These are phyloP conservation scores for Pleurotus eryngii DNA, from an alignment of 768 basidiomycete species.

Conservation along the genomic window DNA sequence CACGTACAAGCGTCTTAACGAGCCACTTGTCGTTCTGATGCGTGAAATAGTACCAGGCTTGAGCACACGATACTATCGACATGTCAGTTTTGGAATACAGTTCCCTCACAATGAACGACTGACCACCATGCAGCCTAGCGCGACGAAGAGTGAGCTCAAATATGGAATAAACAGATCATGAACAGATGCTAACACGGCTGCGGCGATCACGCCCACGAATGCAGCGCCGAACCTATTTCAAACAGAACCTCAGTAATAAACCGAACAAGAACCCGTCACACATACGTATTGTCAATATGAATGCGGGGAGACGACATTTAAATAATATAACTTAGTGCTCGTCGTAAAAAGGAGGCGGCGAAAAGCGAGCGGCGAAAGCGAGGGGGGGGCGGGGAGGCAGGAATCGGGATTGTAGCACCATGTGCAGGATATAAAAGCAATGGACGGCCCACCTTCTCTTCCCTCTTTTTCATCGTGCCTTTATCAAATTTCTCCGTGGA, in stretches of 20 bases:
- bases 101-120: background rate
- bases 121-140: constrained; percentile 10
- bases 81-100: constrained; percentile 22
- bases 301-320: background rate
- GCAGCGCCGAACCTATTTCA: constrained; percentile 39
- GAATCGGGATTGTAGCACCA: background rate
- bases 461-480: background rate
- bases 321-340: background rate
- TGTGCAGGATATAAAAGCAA: background rate
- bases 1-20: constrained; percentile 36
- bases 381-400: background rate
- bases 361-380: background rate
- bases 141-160: background rate
- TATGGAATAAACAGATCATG: background rate
- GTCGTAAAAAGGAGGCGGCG: background rate
- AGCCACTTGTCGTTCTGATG: constrained; percentile 39
- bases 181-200: constrained; percentile 12
- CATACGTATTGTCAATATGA: background rate
- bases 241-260: background rate
- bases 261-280: background rate
- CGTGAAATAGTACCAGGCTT: constrained; percentile 46
- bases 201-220: constrained; percentile 37
- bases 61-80: constrained; percentile 38
- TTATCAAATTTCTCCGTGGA: constrained; percentile 1
- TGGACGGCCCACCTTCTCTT: background rate